Base-by-base conservation (phyloP, 108 stramenopile species). In the Mayamaea pseudoterrestris region DNA sequence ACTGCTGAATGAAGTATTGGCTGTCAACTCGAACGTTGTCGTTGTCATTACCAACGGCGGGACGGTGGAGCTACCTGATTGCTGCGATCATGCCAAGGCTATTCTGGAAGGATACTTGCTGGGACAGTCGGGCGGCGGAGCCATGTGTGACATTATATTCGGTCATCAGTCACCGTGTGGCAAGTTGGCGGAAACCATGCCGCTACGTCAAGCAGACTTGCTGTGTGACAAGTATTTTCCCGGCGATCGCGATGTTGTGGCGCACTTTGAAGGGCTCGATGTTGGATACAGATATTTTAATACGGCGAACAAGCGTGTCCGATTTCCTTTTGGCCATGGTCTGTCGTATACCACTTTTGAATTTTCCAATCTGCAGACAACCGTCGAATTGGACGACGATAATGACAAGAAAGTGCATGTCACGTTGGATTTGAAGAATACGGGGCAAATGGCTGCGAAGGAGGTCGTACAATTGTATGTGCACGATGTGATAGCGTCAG, bases 281-380 rank as follows among this genome's bases (percentile, higher is more conserved):
- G 71, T 82, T 6, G 85, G 85, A 0, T 87, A 87, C 44, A 63
- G 85, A 48, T 76, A 72, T 47, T 80, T 58, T 44, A 57, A 81
- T 45, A 53, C 55, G 5, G 50, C 42, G 44, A 13, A 57, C 26
- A 20, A 53, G 39, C 58, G 47, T 2, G 73, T 73, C n/a, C 66
- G 30, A 22, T 87, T 71, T 35, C 76, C 80, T 5, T 87, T 87
- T 58, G 85, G 85, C 0, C 72, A 77, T 44, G 85, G 85, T 1
- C 50, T 82, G 36, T 45, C 72, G 5, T 87, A 82, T 58, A 63
- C 74, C 7, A 48, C 45, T n/a, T 87, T 81, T 58, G 58, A 57
- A 22, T 82, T 74, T 41, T 44, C 28, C 8, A 27, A 58, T n/a
- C 35, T 77, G 4, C 16, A 30, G 8, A 30, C 74, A 13, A 29